Conservation (phyloP, 768 basidiomycete genomes). For the Myochromella boudieri region DNA sequence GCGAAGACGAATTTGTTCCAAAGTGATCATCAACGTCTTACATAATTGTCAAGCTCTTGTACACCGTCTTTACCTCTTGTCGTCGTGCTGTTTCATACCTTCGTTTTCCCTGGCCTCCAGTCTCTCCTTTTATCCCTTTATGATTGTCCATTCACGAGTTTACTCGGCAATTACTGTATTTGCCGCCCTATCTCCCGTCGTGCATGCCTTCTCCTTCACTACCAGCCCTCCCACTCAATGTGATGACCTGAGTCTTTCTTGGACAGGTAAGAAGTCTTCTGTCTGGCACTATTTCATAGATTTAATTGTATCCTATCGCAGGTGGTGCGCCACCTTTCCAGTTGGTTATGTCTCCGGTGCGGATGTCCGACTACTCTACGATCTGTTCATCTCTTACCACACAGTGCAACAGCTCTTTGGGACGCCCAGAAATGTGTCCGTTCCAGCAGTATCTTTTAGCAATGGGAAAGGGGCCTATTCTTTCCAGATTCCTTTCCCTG, state of each 20-base stretch:
- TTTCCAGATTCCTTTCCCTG: constrained; percentile 41
- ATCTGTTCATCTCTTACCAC: constrained; percentile 10
- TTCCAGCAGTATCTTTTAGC: constrained; percentile 54
- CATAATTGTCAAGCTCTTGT: constrained; percentile 10
- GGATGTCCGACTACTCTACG: constrained; percentile 15
- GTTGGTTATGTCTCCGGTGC: constrained; percentile 51
- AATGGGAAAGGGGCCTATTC: constrained; percentile 55
- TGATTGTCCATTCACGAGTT: constrained; percentile 6
- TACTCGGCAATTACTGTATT: constrained; percentile 23
- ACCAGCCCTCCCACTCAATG: constrained; percentile 52
- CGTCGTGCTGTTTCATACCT: constrained; percentile 11
- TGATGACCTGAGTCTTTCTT: constrained; percentile 57
- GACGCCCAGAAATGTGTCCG: constrained; percentile 49
- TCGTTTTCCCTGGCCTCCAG: constrained; percentile 18
- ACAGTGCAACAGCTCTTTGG: constrained; percentile 46
- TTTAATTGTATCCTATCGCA: constrained; percentile 24
- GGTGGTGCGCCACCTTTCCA: constrained; percentile 60
- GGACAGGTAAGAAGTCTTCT: constrained; percentile 51
- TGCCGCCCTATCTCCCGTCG: constrained; percentile 21
- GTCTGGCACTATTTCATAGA: constrained; percentile 1
- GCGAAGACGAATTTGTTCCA: not conserved
- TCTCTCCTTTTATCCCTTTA: constrained; percentile 18
- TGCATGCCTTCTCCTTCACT: constrained; percentile 47
- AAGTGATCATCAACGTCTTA: constrained; percentile 16
- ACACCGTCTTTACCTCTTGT: constrained; percentile 2